Evolutionary conservation across 192 early-diverging fungal genomes (phyloP).

Genomic region (Backusella morwellensis): DNA sequence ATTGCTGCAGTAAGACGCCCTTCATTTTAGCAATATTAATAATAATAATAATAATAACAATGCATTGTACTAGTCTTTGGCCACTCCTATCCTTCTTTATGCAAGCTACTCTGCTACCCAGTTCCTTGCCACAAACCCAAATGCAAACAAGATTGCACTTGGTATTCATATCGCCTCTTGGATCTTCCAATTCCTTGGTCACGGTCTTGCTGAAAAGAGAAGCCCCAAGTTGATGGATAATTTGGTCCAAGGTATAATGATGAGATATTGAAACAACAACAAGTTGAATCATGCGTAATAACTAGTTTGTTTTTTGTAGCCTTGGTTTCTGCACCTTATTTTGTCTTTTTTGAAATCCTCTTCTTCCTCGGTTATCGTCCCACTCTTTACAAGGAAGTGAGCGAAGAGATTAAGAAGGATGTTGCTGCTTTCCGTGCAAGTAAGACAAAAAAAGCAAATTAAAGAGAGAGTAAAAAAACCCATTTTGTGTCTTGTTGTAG

Average conservation of each 20-base stretch:
- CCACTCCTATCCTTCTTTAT: constrained; percentile 59
- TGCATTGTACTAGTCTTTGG: constrained; percentile 39
- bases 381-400: constrained; percentile 58
- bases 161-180: constrained; percentile 71
- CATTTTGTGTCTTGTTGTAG: not conserved
- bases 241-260: constrained; percentile 68
- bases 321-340: constrained; percentile 90
- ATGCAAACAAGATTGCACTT: constrained; percentile 54
- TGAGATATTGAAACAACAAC: not conserved
- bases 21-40: constrained; percentile 14
- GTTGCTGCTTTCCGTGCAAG: constrained; percentile 50
- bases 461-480: constrained; percentile 3
- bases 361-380: constrained; percentile 84
- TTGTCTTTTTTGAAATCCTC: constrained; percentile 86
- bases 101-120: constrained; percentile 64
- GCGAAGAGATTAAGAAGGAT: constrained; percentile 50
- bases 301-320: constrained; percentile 43
- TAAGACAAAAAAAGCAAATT: constrained; percentile 1
- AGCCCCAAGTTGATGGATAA: constrained; percentile 88
- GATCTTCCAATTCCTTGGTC: constrained; percentile 90
- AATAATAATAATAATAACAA: not conserved
- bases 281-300: too few species aligned
- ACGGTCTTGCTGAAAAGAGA: constrained; percentile 83
- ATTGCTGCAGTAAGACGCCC: constrained; percentile 58
- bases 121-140: constrained; percentile 46